Percentiles rank a stretch among this genome's conserved stretches.
Evolutionary conservation across 2,329 filamentous ascomycete genomes (phyloP).

Genomic region (Fusarium luffae): DNA sequence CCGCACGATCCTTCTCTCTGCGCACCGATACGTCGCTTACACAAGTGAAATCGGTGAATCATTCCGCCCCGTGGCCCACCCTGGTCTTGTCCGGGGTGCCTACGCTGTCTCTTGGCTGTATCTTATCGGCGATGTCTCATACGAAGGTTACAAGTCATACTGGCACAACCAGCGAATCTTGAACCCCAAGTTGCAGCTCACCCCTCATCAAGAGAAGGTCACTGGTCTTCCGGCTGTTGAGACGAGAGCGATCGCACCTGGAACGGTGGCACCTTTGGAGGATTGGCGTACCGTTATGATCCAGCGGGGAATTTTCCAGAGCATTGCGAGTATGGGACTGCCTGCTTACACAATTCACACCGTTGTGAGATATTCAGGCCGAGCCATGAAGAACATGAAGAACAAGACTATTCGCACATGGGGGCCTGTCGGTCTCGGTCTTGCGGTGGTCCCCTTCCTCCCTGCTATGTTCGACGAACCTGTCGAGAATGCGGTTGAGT

Average conservation of each 20-base stretch:
- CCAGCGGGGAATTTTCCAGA: constrained; percentile 90
- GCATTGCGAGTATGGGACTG: constrained; percentile 90
- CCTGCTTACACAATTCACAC: constrained; percentile 95
- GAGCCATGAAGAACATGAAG: constrained; percentile 84
- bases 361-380: constrained; percentile 88
- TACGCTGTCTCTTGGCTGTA: constrained; percentile 96
- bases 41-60: constrained; percentile 97
- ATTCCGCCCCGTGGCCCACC: constrained; percentile 92
- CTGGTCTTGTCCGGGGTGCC: constrained; percentile 80
- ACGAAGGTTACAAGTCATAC: constrained; percentile 97
- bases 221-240: constrained; percentile 57
- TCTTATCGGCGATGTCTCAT: constrained; percentile 85
- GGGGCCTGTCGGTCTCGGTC: constrained; percentile 87
- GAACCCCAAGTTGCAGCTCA: constrained; percentile 72
- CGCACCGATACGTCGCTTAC: constrained; percentile 96
- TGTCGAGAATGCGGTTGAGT: constrained; percentile 91
- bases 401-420: constrained; percentile 82
- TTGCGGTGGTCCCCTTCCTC: constrained; percentile 82
- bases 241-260: constrained; percentile 49
- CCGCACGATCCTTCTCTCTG: constrained; percentile 86
- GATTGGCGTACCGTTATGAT: constrained; percentile 93
- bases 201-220: constrained; percentile 59
- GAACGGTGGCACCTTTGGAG: constrained; percentile 75
- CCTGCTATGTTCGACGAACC: constrained; percentile 90
- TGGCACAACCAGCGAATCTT: constrained; percentile 82